Evolutionary conservation across 2,329 filamentous ascomycete species (phyloP).

Genomic region (Colletotrichum liaoningense): DNA sequence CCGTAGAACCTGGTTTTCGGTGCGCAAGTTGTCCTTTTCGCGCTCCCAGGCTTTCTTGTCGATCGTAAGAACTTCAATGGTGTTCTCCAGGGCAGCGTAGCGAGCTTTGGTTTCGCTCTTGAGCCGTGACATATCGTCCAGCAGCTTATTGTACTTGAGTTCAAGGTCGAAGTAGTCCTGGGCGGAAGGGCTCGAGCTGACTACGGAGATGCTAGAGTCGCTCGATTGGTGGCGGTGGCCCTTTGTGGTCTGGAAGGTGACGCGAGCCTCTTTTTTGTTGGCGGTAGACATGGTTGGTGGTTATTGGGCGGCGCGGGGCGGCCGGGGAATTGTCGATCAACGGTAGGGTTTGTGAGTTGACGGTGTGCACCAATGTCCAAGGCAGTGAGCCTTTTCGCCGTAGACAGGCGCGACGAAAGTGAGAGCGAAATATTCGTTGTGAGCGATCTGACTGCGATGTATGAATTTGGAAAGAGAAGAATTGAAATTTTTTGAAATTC

Average conservation of each 20-base stretch:
- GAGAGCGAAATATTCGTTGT: background rate
- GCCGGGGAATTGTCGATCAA: constrained; percentile 19
- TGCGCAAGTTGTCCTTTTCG: constrained; percentile 44
- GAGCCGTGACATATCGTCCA: constrained; percentile 13
- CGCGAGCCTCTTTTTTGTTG: constrained; percentile 32
- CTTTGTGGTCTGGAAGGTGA: constrained; percentile 32
- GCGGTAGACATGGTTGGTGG: constrained; percentile 34
- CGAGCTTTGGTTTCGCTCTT: constrained; percentile 40
- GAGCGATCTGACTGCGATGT: too few species aligned
- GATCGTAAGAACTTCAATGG: constrained; percentile 45
- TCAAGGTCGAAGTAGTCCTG: constrained; percentile 34
- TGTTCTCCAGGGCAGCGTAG: constrained; percentile 35
- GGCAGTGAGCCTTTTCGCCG: constrained; percentile 1
- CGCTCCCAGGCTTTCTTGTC: constrained; percentile 43
- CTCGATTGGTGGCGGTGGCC: constrained; percentile 37
- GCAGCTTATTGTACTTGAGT: constrained; percentile 34
- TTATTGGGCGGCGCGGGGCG: background rate
- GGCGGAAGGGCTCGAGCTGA: constrained; percentile 36
- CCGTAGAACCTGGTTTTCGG: constrained; percentile 39
- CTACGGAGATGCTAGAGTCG: constrained; percentile 39
- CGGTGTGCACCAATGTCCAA: constrained; percentile 4
- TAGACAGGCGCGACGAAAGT: background rate
- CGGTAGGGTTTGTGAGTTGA: background rate
- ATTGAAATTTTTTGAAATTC: constrained; percentile 20
- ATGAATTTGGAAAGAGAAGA: constrained; percentile 1